Percentiles rank a stretch among this genome's conserved stretches.
These are phyloP conservation scores for Ambrosiella beaveri DNA, from an alignment of 2,329 filamentous ascomycete species.

Conservation along the genomic window DNA sequence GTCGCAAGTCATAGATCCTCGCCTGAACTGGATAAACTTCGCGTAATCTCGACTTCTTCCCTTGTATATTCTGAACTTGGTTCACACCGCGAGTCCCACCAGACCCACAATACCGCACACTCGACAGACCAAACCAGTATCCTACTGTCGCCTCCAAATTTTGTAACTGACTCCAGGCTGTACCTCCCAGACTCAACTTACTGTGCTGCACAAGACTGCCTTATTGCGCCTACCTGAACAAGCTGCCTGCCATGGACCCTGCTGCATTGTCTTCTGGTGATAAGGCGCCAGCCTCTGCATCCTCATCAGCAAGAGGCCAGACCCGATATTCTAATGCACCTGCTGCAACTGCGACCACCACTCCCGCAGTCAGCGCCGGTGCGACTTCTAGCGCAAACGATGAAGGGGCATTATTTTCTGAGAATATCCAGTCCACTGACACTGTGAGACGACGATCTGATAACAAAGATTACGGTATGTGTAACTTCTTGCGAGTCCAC, in stretches of 20 bases:
- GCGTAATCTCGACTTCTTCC: no score
- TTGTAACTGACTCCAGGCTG: background rate
- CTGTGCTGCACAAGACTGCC: background rate
- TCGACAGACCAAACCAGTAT: background rate
- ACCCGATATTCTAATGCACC: background rate
- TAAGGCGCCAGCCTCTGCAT: background rate
- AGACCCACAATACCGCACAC: no score
- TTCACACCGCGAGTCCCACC: no score
- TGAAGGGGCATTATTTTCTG: constrained; percentile 28
- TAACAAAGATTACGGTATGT: constrained; percentile 34
- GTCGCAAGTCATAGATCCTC: no score
- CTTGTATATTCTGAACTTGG: no score
- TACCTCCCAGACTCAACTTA: background rate
- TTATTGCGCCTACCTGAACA: background rate
- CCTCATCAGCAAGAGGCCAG: background rate
- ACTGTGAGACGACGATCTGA: constrained; percentile 42
- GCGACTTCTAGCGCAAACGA: background rate
- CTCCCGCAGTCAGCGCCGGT: background rate
- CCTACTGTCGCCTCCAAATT: background rate
- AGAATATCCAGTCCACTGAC: constrained; percentile 41
- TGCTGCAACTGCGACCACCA: background rate
- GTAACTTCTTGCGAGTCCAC: constrained; percentile 4
- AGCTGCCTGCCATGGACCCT: background rate
- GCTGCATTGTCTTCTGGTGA: background rate
- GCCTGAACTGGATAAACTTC: no score